phyloP scores from a whole-genome alignment of 2,329 filamentous ascomycete genomes.

The Diaporthe helianthi region DNA sequence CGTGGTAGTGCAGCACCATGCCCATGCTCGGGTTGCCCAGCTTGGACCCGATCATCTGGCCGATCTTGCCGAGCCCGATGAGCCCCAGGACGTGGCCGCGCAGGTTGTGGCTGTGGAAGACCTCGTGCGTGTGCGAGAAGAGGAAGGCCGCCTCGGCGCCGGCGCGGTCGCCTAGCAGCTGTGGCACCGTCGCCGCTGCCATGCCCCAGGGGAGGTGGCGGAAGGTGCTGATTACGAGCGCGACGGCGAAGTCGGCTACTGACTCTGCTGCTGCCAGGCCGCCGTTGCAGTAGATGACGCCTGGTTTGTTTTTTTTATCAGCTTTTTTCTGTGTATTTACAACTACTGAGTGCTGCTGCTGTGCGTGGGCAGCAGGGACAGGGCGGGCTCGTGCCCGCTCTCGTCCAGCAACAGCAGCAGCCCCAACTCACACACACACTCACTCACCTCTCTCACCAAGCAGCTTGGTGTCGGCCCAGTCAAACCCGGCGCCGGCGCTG shows the following conservation, averaged over 20 bases:
- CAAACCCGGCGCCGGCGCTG: constrained; percentile 69
- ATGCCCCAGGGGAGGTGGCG: constrained; percentile 72
- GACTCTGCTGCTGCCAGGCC: constrained; percentile 74
- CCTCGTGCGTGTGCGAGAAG: constrained; percentile 66
- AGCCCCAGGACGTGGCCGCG: constrained; percentile 67
- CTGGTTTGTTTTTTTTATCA: too few species aligned
- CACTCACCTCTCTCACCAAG: constrained; percentile 65
- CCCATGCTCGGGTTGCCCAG: constrained; percentile 61
- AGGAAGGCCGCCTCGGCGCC: constrained; percentile 49
- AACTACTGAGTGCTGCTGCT: too few species aligned
- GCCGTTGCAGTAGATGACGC: constrained; percentile 76
- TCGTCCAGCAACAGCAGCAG: too few species aligned
- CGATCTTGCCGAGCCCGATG: constrained; percentile 73
- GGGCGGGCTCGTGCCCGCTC: too few species aligned
- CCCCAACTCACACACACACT: too few species aligned
- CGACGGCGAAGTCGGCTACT: constrained; percentile 75
- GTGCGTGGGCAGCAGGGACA: too few species aligned
- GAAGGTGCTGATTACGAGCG: constrained; percentile 73
- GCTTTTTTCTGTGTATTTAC: too few species aligned
- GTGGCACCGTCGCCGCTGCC: constrained; percentile 56
- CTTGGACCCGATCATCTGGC: constrained; percentile 68
- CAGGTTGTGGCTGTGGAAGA: constrained; percentile 68
- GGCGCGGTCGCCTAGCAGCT: constrained; percentile 37
- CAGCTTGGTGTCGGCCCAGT: constrained; percentile 69
- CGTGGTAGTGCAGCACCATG: constrained; percentile 72